Conservation (phyloP, 306 rosid genomes). For the Rosa persica region DNA sequence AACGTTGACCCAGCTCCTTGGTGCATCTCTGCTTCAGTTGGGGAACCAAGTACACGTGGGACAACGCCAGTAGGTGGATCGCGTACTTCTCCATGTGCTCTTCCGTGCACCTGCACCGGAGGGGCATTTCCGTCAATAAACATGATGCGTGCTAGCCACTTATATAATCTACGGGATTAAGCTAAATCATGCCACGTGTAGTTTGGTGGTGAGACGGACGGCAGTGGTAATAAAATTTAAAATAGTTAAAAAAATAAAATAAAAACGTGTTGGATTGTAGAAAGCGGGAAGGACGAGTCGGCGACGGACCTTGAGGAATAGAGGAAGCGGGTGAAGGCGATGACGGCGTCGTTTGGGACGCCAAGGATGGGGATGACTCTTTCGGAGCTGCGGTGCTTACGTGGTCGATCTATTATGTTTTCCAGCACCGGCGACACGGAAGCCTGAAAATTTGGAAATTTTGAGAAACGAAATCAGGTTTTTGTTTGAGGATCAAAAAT, state of each 20-base stretch:
- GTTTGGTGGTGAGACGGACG: not conserved
- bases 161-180: not conserved
- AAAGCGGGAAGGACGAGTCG: not conserved
- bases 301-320: conserved; percentile 61
- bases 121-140: conserved; percentile 34
- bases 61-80: conserved; percentile 72
- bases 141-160: too few species aligned
- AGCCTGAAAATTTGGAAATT: conserved; percentile 40
- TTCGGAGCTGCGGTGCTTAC: conserved; percentile 59
- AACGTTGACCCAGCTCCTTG: conserved; percentile 53
- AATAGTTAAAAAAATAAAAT: not conserved
- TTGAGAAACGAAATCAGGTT: not conserved
- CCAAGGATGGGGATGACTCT: conserved; percentile 69
- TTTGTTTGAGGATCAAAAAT: not conserved
- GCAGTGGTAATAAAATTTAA: not conserved
- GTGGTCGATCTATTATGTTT: conserved; percentile 62
- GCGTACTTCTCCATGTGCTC: conserved; percentile 71
- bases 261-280: not conserved
- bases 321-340: conserved; percentile 63
- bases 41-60: conserved; percentile 83
- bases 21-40: conserved; percentile 69
- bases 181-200: not conserved
- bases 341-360: conserved; percentile 74
- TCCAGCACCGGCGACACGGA: conserved; percentile 74
- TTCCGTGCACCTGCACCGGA: conserved; percentile 51